Percentiles rank a stretch among this genome's conserved stretches.
Evolutionary conservation across 805 yeast species (phyloP).

Genomic region (Danielia oregonensis): DNA sequence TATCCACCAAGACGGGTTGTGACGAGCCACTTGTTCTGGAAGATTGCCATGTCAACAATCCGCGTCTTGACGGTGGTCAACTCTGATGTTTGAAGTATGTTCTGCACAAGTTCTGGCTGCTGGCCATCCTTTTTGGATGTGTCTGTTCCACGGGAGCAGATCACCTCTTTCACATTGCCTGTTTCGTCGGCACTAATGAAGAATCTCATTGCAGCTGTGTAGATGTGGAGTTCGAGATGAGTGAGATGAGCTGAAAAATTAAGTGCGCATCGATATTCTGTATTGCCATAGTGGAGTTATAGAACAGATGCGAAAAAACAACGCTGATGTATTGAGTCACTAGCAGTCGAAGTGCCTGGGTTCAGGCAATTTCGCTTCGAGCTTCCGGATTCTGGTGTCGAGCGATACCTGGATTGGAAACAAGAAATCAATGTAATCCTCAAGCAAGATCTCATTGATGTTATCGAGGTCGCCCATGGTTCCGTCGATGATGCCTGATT

Average conservation of each 20-base stretch:
- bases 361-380: constrained; percentile 4
- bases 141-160: constrained; percentile 68
- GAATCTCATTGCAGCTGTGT: constrained; percentile 46
- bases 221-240: constrained; percentile 3
- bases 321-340: no score
- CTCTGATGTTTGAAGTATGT: constrained; percentile 32
- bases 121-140: constrained; percentile 66
- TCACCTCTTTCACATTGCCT: constrained; percentile 61
- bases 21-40: constrained; percentile 33
- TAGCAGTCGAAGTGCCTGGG: no score
- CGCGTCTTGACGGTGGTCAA: constrained; percentile 26
- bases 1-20: constrained; percentile 43
- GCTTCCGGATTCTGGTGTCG: constrained; percentile 7
- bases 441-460: constrained; percentile 8
- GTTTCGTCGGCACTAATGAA: constrained; percentile 64
- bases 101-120: constrained; percentile 56
- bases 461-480: not conserved
- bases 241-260: not conserved
- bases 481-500: not conserved
- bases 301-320: not conserved
- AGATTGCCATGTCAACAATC: constrained; percentile 30
- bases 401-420: constrained; percentile 10
- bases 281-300: not conserved
- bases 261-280: constrained; percentile 1
- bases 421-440: constrained; percentile 8